Evolutionary conservation across 768 basidiomycete genomes (phyloP).

Genomic region (Lepiota venenata): DNA sequence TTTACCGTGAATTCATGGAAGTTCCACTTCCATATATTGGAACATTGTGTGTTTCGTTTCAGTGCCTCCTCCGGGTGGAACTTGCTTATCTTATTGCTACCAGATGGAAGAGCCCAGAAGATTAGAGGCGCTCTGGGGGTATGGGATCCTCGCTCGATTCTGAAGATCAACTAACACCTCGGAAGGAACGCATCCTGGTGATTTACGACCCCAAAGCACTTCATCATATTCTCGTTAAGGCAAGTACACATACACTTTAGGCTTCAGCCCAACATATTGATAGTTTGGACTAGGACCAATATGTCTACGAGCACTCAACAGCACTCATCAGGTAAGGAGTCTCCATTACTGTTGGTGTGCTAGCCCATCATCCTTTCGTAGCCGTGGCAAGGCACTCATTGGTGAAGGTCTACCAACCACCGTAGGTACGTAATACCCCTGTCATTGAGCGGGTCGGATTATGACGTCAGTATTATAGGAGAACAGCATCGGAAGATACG

Average conservation of each 20-base stretch:
- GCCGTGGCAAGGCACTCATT: conserved; percentile 19
- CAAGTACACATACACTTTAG: background rate
- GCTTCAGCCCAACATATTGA: background rate
- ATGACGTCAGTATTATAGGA: conserved; percentile 20
- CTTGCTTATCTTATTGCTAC: background rate
- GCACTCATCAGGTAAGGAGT: conserved; percentile 20
- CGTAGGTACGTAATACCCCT: conserved; percentile 15
- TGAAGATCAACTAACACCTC: background rate
- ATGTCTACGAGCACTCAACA: conserved; percentile 24
- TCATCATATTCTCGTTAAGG: conserved; percentile 41
- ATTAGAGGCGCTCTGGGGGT: conserved; percentile 34
- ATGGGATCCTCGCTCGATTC: conserved; percentile 3
- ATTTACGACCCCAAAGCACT: conserved; percentile 41
- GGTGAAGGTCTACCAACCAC: conserved; percentile 25
- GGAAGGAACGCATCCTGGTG: conserved; percentile 29
- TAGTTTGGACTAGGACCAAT: conserved; percentile 24
- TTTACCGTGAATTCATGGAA: conserved; percentile 30
- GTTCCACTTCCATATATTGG: conserved; percentile 29
- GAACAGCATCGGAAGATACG: conserved; percentile 39
- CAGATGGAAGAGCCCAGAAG: conserved; percentile 29
- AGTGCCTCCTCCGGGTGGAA: background rate
- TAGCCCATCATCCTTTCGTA: conserved; percentile 8
- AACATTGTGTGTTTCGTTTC: conserved; percentile 25
- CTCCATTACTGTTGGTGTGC: background rate
- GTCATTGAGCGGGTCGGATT: background rate